Conservation (phyloP, 2,329 filamentous ascomycete species). For the Clarireedia homoeocarpa region DNA sequence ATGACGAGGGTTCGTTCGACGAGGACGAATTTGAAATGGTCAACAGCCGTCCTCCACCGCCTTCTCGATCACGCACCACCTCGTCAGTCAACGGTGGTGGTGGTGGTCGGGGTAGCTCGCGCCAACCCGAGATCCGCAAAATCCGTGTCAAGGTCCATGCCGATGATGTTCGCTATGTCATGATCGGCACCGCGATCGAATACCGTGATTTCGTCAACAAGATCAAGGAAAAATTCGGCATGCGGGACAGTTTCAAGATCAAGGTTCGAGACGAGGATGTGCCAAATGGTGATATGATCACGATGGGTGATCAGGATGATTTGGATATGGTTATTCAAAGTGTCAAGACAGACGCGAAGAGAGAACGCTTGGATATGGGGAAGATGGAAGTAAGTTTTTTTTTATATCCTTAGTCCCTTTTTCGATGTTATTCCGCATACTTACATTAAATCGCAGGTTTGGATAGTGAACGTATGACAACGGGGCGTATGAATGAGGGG, state of each 20-base stretch:
- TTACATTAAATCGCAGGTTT: slow-evolving; percentile 21
- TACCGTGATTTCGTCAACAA: slow-evolving; percentile 72
- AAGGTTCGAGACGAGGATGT: slow-evolving; percentile 77
- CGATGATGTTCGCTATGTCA: slow-evolving; percentile 87
- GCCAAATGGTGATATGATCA: slow-evolving; percentile 83
- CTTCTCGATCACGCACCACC: slow-evolving; percentile 33
- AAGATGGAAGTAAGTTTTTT: slow-evolving; percentile 81
- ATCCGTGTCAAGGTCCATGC: slow-evolving; percentile 88
- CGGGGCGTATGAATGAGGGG: background rate
- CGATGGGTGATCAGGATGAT: slow-evolving; percentile 94
- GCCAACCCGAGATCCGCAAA: slow-evolving; percentile 61
- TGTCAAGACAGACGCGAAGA: slow-evolving; percentile 60
- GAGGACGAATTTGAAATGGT: slow-evolving; percentile 78
- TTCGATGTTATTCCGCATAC: slow-evolving; percentile 6
- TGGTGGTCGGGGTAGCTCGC: slow-evolving; percentile 43
- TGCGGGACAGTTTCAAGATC: slow-evolving; percentile 75
- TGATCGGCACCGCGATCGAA: slow-evolving; percentile 65
- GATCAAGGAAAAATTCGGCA: slow-evolving; percentile 79
- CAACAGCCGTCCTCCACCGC: slow-evolving; percentile 41
- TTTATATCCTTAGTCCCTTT: slow-evolving; percentile 15
- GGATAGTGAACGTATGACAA: slow-evolving; percentile 14
- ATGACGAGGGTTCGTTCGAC: slow-evolving; percentile 63
- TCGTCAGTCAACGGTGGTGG: slow-evolving; percentile 13
- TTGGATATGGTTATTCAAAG: slow-evolving; percentile 76
- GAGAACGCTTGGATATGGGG: slow-evolving; percentile 71